Evolutionary conservation across 140 eudicot genomes (phyloP), one percentile per base, ranked within the genome.

Genomic region (Stevia rebaudiana): DNA sequence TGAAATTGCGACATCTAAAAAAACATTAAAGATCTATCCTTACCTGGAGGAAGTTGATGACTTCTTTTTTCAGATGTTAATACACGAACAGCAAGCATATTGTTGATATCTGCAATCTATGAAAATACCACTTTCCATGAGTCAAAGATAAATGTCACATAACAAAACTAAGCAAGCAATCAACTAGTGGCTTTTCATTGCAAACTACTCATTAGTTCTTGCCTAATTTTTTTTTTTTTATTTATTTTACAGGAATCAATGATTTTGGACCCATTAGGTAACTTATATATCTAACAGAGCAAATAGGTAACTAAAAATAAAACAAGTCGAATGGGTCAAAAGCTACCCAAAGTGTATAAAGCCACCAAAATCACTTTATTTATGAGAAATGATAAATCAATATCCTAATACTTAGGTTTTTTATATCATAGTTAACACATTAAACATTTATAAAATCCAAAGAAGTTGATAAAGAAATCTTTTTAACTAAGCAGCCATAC

Each of bases 21-120:
- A 65, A 30, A 11, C 1, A 12, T 44, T 21, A 39, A 11, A 57
- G 31, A 28, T 44, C 28, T 37, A 75, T 19, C 43, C 81, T 63
- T 76, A 80, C 96, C 91, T 67, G 98, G 96, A 67, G 95, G 75
- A 69, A 88, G 85, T 53, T 79, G 83, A 68, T 77, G 73, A 54
- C 61, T 75, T 67, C 98, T 80, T 74, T 84, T 88, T 44, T 82
- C 89, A 48, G 98, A 92, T 43, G 89, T 88, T 31, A 92, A 74
- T 41, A 87, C 76, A 60, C 76, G 87, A 72, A 92, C 79, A 41
- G 95, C 94, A 71, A 90, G 94, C 76, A 72, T 80, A 82, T 83
- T 86, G 69, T 74, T 74, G 17, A 84, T 73, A 72, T 89, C 97
- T 83, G 97, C 86, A 83, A 89, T 77, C 97, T 89, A 71, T 31